Evolutionary conservation across 371 early-diverging fungal genomes (phyloP), one percentile per base, ranked within the genome.

Genomic region (Homolaphlyctis polyrhiza): DNA sequence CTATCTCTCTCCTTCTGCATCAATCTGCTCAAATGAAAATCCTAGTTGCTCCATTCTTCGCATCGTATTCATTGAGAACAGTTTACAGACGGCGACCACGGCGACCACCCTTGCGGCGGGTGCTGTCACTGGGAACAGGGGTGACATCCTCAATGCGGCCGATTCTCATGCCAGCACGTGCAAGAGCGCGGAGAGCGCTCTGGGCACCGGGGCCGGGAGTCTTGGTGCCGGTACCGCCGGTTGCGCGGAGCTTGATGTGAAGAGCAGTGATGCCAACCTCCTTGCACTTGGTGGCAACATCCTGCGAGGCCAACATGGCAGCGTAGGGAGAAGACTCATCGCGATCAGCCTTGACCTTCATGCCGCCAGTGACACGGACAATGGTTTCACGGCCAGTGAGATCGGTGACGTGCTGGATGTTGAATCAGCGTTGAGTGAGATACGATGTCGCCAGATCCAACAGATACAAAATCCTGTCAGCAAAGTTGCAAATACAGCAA

Each of bases 311-410:
- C 86, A 99, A 91, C 99, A 99, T 99, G 71, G 99, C 99, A 66
- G 99, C 99, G 86, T 99, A 99, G 72, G 99, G 98, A 62, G 99
- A 98, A 57, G 98, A 95, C 82, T 99, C 99, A 84, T 99, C 99
- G 86, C 99, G 97, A 85, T 99, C 99, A 70, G 99, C 96, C 92
- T 99, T 99, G 75, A 99, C 99, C 88, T 96, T 99, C 99, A 99
- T 99, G 78, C 99, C 99, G 89, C 99, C 99, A 75, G 99, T 99
- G 68, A 99, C 92, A 87, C 99, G 96, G 79, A 89, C 86, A 79
- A 99, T 96, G 81, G 99, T 99, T 88, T 99, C 99, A 77, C 96
- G 91, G 57, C 99, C 99, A 67, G 99, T 95, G 71, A 99, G 84
- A 95, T 99, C 99, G 65, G 99, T 99, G 69, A 99, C 91, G 87